phyloP scores from a whole-genome alignment of 2,329 filamentous ascomycete genomes.

The Metarhizium brunneum region DNA sequence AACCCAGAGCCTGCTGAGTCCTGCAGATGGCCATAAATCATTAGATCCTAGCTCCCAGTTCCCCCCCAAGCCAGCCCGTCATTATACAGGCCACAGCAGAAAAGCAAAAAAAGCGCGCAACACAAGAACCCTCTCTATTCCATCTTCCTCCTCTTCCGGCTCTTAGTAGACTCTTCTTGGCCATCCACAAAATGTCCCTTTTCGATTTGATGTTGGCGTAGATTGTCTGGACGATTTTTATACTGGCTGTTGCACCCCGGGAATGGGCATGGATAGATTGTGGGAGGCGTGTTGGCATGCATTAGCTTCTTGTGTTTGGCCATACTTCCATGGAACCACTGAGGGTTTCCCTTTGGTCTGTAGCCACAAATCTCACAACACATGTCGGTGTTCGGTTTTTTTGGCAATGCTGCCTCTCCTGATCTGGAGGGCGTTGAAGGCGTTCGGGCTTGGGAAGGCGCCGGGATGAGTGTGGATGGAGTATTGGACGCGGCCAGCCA shows the following conservation, averaged over 20 bases:
- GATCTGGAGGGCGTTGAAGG: neutral
- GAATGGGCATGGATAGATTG: constrained; percentile 43
- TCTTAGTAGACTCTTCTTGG: constrained; percentile 26
- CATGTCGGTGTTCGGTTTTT: constrained; percentile 30
- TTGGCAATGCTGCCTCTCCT: neutral
- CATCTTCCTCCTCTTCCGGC: constrained; percentile 39
- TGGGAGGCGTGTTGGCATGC: constrained; percentile 38
- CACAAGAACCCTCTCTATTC: constrained; percentile 1
- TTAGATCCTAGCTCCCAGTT: neutral
- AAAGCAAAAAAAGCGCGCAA: neutral
- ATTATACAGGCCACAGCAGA: neutral
- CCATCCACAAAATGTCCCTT: constrained; percentile 44
- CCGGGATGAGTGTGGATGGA: neutral
- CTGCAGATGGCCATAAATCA: neutral
- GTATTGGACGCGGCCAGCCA: neutral
- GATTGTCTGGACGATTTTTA: constrained; percentile 45
- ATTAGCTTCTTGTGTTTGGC: constrained; percentile 47
- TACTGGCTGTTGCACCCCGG: constrained; percentile 46
- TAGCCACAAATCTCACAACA: constrained; percentile 45
- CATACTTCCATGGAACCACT: constrained; percentile 51
- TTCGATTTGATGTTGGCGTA: constrained; percentile 46
- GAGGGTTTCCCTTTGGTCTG: constrained; percentile 45
- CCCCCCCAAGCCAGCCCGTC: neutral
- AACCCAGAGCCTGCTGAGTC: neutral
- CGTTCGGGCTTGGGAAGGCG: neutral